Base-by-base conservation (phyloP, 768 basidiomycete species). In the Termitomyces sp. region DNA sequence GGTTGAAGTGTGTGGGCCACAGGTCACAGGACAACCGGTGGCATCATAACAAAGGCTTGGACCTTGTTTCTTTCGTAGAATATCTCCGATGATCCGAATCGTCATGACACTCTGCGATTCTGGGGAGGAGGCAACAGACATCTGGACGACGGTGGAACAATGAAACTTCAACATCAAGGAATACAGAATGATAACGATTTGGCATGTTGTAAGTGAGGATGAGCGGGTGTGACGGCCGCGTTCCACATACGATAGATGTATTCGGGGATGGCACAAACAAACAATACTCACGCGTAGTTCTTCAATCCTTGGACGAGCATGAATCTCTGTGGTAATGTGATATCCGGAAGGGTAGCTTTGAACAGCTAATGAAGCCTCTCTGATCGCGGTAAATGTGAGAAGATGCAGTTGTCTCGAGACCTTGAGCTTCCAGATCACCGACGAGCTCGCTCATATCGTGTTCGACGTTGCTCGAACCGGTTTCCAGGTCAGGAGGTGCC, bases 331-430 rank as follows among this genome's bases (percentile, higher is more conserved):
- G 23, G 23, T 23, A 23, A 1, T 1, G 23, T 23, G 23, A 23
- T 23, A 23, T 23, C 23, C 23, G 23, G 23, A 23, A 23, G 23
- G 23, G 23, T 23, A 23, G 23, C 23, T 23, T 23, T 23, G 23
- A 23, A 23, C 1, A 23, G 23, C 23, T 23, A 23, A 23, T 23
- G 23, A 23, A 23, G 23, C 23, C 23, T 23, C 23, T 23, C 23
- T 23, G 23, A 23, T 2, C 2, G 23, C 23, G 23, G 56, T 53
- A 19, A 61, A 45, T 11, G 53, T 56, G 10, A 61, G 41, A 9
- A 61, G 50, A 35, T 52, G 53, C 44, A 12, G 10, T 51, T 5
- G 53, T 61, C 19, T 50, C 54, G 0, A 61, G 21, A 50, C 56
- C 60, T 6, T 57, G 48, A 7, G 19, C 40, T 19, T 51, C 40